A percentile compares a stretch with the other conserved stretches of the same genome.
Conservation (phyloP, 257 asterid genomes). For the Solanum ahanhuiri region DNA sequence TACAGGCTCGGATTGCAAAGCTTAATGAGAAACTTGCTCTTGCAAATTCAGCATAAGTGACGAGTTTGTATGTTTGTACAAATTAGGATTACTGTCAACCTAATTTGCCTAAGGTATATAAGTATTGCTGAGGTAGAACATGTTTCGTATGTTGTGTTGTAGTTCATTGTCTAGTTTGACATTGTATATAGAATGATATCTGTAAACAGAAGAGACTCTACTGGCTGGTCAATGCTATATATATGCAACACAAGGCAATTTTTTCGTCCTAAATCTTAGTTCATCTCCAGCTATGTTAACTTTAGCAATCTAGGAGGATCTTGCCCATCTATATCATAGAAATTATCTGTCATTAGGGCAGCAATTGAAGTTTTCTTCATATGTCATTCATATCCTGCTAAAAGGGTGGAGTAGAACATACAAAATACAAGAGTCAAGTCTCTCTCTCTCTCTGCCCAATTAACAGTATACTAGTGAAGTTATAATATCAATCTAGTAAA, state of each 20-base stretch:
- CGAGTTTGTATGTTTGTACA: background rate
- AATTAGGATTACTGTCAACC: background rate
- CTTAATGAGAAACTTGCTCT: slow-evolving; percentile 48
- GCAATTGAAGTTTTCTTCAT: background rate
- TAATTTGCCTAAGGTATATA: background rate
- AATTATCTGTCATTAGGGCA: background rate
- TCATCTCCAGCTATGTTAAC: background rate
- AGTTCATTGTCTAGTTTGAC: background rate
- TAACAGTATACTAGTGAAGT: background rate
- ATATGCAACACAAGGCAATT: background rate
- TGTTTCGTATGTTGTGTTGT: background rate
- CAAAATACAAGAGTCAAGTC: background rate
- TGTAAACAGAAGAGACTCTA: background rate
- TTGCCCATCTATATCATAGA: background rate
- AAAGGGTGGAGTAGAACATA: background rate
- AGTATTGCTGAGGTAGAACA: background rate
- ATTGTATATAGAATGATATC: background rate
- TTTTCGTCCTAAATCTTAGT: background rate
- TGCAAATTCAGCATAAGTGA: slow-evolving; percentile 18
- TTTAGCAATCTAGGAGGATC: background rate
- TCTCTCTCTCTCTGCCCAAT: background rate
- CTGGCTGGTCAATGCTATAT: background rate
- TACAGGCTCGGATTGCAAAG: slow-evolving; percentile 58
- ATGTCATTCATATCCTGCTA: background rate
- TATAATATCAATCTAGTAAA: background rate